Base-by-base conservation (phyloP, 192 early-diverging fungal genomes). In the Backusella luteola region DNA sequence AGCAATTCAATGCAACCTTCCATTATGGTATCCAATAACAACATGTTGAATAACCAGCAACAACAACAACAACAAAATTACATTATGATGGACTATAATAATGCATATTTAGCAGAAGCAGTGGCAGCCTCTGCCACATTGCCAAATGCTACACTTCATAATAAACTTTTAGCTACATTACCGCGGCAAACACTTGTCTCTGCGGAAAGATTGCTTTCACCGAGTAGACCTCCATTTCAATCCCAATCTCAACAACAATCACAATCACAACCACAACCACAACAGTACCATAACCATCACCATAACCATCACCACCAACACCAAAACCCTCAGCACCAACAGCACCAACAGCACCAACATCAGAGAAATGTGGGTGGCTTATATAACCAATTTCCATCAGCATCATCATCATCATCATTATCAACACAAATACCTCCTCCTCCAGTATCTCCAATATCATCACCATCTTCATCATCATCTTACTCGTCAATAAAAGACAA, bases 131-230 rank as follows among this genome's bases (percentile, higher is more conserved):
- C 56, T 63, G 56, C 75, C 7, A 66, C 75, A 23, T 66, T 72
- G 8, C 77, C 77, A 9, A 67, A 44, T 29, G 77, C 68, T 12
- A 78, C 77, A 4, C 77, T 78, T 19, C 52, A 73, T 46, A 69
- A 67, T 52, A 78, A 78, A 46, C 41, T 78, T 12, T 46, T 78
- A 26, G 69, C 77, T 34, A 66, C 71, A n/a, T 49, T 78, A 42
- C 77, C 77, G 8, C 71, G 63, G 29, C 23, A 59, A 19, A 78
- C 77, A 34, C 36, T 78, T 21, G 44, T 26, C 4, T 73, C 52
- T 19, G 77, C 77, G 1, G 77, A 78, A 32, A 56, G 71, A 34
- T 12, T 67, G 46, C 34, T 76, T 21, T 67, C 74, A 14, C 71
- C 71, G 11, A 63, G 26, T 29, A 63, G 56, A 63, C 26, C 56